phyloP scores from a whole-genome alignment of 371 early-diverging fungal genomes.

The Nematocida ironsii region DNA sequence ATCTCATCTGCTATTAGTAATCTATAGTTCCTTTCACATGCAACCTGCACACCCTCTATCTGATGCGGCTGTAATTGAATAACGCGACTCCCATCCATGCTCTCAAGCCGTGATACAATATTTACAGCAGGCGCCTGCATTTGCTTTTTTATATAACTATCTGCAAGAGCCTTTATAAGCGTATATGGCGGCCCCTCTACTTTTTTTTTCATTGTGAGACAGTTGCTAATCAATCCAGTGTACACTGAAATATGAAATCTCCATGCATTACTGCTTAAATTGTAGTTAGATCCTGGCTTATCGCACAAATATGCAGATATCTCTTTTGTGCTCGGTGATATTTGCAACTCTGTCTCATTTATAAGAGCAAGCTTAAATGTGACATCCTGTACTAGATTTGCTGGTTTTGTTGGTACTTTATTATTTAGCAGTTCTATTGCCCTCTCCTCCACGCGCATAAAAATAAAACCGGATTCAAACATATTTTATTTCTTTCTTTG shows the following conservation, averaged over 20 bases:
- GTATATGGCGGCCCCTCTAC: neutral
- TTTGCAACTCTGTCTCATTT: neutral
- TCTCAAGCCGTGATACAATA: neutral
- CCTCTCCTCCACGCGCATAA: neutral
- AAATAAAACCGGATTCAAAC: neutral
- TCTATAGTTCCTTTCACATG: constrained; percentile 70
- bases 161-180: neutral
- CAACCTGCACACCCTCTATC: constrained; percentile 71
- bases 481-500: neutral
- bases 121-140: neutral
- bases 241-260: neutral
- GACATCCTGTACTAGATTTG: neutral
- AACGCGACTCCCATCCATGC: neutral
- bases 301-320: constrained; percentile 8
- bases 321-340: constrained; percentile 22
- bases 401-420: neutral
- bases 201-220: neutral
- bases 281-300: constrained; percentile 13
- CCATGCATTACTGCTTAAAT: neutral
- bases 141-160: neutral
- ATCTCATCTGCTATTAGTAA: constrained; percentile 72
- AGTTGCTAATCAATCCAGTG: neutral
- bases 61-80: constrained; percentile 70
- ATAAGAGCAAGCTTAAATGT: neutral
- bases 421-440: neutral